These are phyloP conservation scores for Vitellaria paradoxa DNA, from an alignment of 179 eudicot species.

Conservation along the genomic window DNA sequence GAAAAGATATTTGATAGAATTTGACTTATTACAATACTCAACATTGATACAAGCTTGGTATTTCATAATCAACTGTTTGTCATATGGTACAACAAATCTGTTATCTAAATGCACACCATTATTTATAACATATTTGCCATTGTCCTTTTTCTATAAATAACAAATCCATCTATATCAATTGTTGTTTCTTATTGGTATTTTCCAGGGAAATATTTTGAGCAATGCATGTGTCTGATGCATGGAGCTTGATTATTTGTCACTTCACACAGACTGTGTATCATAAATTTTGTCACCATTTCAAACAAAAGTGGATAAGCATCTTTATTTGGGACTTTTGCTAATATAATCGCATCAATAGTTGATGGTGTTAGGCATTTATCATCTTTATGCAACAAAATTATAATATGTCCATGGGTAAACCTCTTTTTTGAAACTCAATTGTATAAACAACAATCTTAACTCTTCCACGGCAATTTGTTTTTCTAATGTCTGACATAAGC, in stretches of 20 bases:
- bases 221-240: slow-evolving; percentile 22
- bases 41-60: slow-evolving; percentile 27
- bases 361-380: too few species aligned
- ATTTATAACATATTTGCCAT: background rate
- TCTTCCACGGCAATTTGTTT: too few species aligned
- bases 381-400: too few species aligned
- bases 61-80: background rate
- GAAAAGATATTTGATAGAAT: slow-evolving; percentile 24
- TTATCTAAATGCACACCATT: slow-evolving; percentile 13
- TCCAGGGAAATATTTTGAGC: slow-evolving; percentile 5
- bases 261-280: slow-evolving; percentile 31
- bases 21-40: slow-evolving; percentile 25
- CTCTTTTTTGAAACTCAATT: too few species aligned
- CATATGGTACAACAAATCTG: slow-evolving; percentile 27
- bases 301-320: background rate
- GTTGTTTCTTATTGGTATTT: background rate
- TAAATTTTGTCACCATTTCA: background rate
- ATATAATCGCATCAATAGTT: background rate
- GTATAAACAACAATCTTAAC: too few species aligned
- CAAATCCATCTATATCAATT: slow-evolving; percentile 22
- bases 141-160: slow-evolving; percentile 18
- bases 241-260: background rate
- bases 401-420: too few species aligned
- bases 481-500: too few species aligned
- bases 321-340: background rate